Conservation (phyloP, 129 eudicot genomes). For the Helichrysum umbraculigerum region DNA sequence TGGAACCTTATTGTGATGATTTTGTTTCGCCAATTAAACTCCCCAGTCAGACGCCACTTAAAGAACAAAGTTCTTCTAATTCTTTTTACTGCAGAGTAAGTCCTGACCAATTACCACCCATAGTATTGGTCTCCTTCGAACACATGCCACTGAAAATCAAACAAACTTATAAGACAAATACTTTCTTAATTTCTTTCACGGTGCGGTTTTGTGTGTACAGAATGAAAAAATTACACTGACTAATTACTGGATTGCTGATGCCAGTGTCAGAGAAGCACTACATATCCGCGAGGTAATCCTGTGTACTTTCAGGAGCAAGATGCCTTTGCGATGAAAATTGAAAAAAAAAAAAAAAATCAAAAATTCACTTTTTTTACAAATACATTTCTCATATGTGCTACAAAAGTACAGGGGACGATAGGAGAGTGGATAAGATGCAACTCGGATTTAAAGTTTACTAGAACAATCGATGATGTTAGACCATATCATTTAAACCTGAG, state of each 20-base stretch:
- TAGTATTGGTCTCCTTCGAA: background rate
- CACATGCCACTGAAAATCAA: too few relatives aligned
- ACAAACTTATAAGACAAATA: background rate
- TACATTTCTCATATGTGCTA: too few relatives aligned
- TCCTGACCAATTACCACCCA: background rate
- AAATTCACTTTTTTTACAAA: too few relatives aligned
- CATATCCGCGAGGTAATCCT: constrained; percentile 49
- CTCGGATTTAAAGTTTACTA: constrained; percentile 2
- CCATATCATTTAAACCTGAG: constrained; percentile 51
- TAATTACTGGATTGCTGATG: constrained; percentile 41
- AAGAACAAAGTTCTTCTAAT: constrained; percentile 1
- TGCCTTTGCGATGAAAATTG: too few relatives aligned
- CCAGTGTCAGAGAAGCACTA: constrained; percentile 48
- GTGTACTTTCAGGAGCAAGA: background rate
- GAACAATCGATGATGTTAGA: constrained; percentile 29
- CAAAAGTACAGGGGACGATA: constrained; percentile 31
- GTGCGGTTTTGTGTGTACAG: constrained; percentile 24
- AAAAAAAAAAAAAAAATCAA: too few relatives aligned
- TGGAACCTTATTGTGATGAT: constrained; percentile 41
- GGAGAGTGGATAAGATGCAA: constrained; percentile 46
- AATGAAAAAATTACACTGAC: constrained; percentile 27
- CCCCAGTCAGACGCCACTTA: constrained; percentile 9
- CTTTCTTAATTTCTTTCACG: too few relatives aligned
- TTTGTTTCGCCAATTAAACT: constrained; percentile 4
- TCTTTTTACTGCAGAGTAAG: constrained; percentile 43